A percentile compares a stretch with the other conserved stretches of the same genome.
These are phyloP conservation scores for Kurtzmaniella quercitrusa DNA, from an alignment of 1,139 yeast genomes.

Conservation along the genomic window DNA sequence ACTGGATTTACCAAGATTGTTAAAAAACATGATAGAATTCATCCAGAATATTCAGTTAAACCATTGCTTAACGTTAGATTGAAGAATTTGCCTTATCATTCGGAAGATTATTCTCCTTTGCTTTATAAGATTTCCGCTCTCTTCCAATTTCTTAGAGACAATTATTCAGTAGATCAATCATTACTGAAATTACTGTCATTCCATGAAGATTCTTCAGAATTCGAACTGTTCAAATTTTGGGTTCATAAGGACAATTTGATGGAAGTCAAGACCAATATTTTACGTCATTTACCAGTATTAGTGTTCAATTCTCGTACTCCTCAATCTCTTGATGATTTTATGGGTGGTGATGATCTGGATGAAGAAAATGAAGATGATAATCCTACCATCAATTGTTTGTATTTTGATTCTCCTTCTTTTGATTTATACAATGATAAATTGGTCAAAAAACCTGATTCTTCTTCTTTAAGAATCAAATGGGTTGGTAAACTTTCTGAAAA, in stretches of 20 bases:
- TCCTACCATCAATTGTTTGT: slow-evolving; percentile 80
- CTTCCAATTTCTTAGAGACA: slow-evolving; percentile 77
- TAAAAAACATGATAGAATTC: slow-evolving; percentile 91
- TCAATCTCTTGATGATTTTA: slow-evolving; percentile 19
- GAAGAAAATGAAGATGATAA: slow-evolving; percentile 40
- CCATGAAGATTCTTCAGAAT: slow-evolving; percentile 48
- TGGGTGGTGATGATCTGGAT: slow-evolving; percentile 29
- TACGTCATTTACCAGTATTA: slow-evolving; percentile 89
- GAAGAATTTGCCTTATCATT: slow-evolving; percentile 83
- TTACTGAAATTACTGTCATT: slow-evolving; percentile 44
- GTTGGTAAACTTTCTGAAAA: slow-evolving; percentile 74
- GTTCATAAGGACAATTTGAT: slow-evolving; percentile 91
- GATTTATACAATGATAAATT: slow-evolving; percentile 84
- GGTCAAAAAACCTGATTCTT: slow-evolving; percentile 61
- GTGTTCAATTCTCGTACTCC: slow-evolving; percentile 52
- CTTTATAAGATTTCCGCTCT: slow-evolving; percentile 77
- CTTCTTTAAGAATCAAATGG: slow-evolving; percentile 87
- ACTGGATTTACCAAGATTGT: slow-evolving; percentile 94
- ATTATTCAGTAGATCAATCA: slow-evolving; percentile 40
- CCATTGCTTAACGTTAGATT: slow-evolving; percentile 86
- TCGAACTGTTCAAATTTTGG: slow-evolving; percentile 88
- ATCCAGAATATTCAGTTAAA: slow-evolving; percentile 78
- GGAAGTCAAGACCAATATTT: slow-evolving; percentile 92
- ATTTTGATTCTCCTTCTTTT: slow-evolving; percentile 80
- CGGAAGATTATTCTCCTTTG: slow-evolving; percentile 92